Percentiles rank a stretch among this genome's conserved stretches.
These are phyloP conservation scores for Monosporascus sp. DNA, from an alignment of 2,329 filamentous ascomycete genomes.

Conservation along the genomic window DNA sequence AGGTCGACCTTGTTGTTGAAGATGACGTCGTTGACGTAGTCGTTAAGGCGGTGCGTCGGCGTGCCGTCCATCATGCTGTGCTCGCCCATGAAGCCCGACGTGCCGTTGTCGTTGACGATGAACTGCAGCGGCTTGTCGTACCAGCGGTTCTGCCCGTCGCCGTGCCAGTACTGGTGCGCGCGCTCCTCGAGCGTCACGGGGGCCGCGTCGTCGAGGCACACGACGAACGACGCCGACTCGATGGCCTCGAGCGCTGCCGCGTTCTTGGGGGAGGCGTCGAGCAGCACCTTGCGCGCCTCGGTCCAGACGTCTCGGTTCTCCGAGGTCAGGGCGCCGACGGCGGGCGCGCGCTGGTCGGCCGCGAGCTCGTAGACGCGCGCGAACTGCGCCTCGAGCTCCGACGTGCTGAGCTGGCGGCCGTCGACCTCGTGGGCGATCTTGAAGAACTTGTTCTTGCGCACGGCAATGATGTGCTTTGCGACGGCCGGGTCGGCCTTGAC, in stretches of 20 bases:
- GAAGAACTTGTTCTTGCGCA: constrained; percentile 97
- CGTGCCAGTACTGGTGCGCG: constrained; percentile 95
- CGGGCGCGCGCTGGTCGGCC: constrained; percentile 52
- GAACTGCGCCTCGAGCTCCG: constrained; percentile 89
- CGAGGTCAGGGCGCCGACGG: constrained; percentile 79
- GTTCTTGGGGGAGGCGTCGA: constrained; percentile 75
- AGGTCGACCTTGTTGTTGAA: constrained; percentile 94
- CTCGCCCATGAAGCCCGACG: constrained; percentile 95
- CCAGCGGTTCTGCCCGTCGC: constrained; percentile 92
- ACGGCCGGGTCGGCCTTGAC: constrained; percentile 70
- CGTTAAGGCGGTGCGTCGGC: constrained; percentile 92
- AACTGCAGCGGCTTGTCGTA: constrained; percentile 98
- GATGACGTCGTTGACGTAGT: constrained; percentile 87
- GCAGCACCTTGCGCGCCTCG: constrained; percentile 70
- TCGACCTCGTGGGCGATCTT: constrained; percentile 78
- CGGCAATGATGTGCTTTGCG: constrained; percentile 81
- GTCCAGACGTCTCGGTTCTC: constrained; percentile 94
- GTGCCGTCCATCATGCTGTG: constrained; percentile 99
- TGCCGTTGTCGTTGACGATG: constrained; percentile 96
- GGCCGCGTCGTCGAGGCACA: constrained; percentile 87
- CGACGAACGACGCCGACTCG: constrained; percentile 82
- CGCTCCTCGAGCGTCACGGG: constrained; percentile 95
- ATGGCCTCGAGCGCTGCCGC: constrained; percentile 72
- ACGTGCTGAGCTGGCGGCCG: constrained; percentile 79
- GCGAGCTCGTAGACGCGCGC: constrained; percentile 73